These are phyloP conservation scores for Salix dunnii DNA, from an alignment of 345 rosid species.

Conservation along the genomic window DNA sequence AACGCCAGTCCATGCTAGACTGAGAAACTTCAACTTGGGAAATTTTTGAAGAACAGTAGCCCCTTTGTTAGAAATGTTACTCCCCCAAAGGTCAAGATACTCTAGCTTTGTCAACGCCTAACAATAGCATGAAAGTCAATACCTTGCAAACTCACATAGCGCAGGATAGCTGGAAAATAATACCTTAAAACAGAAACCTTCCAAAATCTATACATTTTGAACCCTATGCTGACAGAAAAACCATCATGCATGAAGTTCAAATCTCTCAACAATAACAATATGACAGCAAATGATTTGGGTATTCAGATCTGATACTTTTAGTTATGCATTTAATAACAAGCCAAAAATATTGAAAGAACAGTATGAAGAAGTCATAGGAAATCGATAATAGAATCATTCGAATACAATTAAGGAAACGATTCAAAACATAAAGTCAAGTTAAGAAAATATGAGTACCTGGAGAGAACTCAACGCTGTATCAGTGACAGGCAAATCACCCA, in stretches of 20 bases:
- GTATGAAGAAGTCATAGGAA: background rate
- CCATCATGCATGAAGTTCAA: no score
- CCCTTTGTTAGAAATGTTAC: slow-evolving; percentile 66
- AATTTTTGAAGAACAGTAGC: slow-evolving; percentile 46
- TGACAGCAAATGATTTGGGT: background rate
- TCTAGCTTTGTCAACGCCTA: slow-evolving; percentile 74
- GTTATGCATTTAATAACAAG: background rate
- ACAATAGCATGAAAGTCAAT: background rate
- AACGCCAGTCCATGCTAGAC: slow-evolving; percentile 74
- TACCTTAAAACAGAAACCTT: slow-evolving; percentile 3
- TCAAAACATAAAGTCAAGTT: background rate
- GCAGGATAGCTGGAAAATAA: background rate
- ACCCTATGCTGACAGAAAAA: background rate
- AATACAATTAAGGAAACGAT: no score
- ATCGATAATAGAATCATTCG: no score
- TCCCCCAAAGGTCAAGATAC: slow-evolving; percentile 90
- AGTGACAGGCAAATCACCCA: slow-evolving; percentile 87
- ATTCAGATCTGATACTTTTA: background rate
- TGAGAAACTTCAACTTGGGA: slow-evolving; percentile 61
- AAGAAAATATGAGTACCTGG: slow-evolving; percentile 43
- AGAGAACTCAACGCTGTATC: slow-evolving; percentile 59
- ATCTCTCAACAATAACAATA: no score
- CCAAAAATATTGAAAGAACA: background rate
- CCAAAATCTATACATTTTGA: background rate
- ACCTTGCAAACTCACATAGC: background rate